phyloP scores from a whole-genome alignment of 805 yeast species.

The Wickerhamomyces ciferrii region DNA sequence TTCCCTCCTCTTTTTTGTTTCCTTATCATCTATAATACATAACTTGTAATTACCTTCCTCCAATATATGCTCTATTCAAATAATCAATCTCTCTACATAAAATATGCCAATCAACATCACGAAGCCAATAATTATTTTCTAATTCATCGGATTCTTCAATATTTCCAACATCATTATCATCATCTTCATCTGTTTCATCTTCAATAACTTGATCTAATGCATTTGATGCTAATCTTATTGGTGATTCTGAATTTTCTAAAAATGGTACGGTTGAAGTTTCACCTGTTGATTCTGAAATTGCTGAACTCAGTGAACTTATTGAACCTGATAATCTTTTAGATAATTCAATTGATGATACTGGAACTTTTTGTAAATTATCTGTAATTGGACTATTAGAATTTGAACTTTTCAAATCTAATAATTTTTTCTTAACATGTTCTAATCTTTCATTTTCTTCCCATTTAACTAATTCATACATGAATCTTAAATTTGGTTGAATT shows the following conservation, averaged over 20 bases:
- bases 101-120: constrained; percentile 86
- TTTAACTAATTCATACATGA: constrained; percentile 85
- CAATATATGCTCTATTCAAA: constrained; percentile 47
- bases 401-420: neutral
- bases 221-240: neutral
- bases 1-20: neutral
- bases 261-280: neutral
- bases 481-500: constrained; percentile 88
- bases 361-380: neutral
- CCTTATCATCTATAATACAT: neutral
- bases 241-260: neutral
- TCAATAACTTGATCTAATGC: constrained; percentile 3
- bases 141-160: constrained; percentile 12
- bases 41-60: constrained; percentile 1
- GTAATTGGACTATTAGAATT: neutral
- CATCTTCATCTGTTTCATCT: constrained; percentile 10
- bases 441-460: constrained; percentile 40
- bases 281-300: neutral
- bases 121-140: constrained; percentile 24
- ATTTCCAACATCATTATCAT: constrained; percentile 9
- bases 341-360: neutral
- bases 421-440: constrained; percentile 1
- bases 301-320: constrained; percentile 5
- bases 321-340: constrained; percentile 5
- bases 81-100: constrained; percentile 79